Percentiles rank a stretch among this genome's conserved stretches.
Conservation (phyloP, 2,329 filamentous ascomycete genomes). For the Lasiodiplodia citricola region DNA sequence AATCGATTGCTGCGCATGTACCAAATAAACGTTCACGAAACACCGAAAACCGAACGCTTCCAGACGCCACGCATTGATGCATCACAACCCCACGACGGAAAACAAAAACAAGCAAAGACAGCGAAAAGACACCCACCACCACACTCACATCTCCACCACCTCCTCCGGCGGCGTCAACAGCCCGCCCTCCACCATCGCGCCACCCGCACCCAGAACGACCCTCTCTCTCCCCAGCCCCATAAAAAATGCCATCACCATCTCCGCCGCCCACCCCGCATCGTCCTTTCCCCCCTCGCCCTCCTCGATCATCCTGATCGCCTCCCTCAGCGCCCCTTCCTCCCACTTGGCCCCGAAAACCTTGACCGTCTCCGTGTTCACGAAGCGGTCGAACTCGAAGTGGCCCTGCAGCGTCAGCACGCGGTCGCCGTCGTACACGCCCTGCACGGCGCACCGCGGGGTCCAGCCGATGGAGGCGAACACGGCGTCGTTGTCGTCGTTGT, state of each 20-base stretch:
- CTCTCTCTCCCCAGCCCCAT: slow-evolving; percentile 53
- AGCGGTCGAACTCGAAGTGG: slow-evolving; percentile 53
- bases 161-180: slow-evolving; percentile 38
- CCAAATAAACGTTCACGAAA: neutral
- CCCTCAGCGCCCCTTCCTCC: slow-evolving; percentile 41
- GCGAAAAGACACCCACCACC: neutral
- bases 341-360: slow-evolving; percentile 46
- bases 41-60: neutral
- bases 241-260: slow-evolving; percentile 42
- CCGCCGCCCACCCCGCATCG: slow-evolving; percentile 39
- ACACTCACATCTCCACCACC: slow-evolving; percentile 33
- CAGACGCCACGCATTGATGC: neutral
- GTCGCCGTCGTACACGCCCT: slow-evolving; percentile 45
- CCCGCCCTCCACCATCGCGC: slow-evolving; percentile 50
- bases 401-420: slow-evolving; percentile 53
- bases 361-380: slow-evolving; percentile 53
- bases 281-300: slow-evolving; percentile 38
- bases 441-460: slow-evolving; percentile 43
- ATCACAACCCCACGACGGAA: neutral
- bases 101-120: neutral
- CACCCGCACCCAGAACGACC: slow-evolving; percentile 53
- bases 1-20: neutral
- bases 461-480: slow-evolving; percentile 31
- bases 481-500: too few species aligned
- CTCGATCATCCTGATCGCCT: neutral